Evolutionary conservation across 2,329 filamentous ascomycete genomes (phyloP), one percentile per base, ranked within the genome.

Genomic region (Xylariaceae sp.): DNA sequence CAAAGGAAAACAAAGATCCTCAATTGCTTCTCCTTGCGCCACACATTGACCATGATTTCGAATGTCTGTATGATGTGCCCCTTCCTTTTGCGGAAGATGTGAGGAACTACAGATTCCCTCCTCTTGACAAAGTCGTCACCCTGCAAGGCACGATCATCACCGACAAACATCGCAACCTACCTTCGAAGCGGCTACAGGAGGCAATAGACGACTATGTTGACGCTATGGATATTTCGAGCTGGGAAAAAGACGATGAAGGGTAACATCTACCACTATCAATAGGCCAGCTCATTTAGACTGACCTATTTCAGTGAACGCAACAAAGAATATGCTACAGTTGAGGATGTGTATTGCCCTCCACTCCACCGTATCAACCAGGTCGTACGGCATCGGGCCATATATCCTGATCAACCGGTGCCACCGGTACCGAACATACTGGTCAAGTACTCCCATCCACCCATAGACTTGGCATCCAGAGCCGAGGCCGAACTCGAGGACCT

Each of bases 131-230:
- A 47, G 85, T 97, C 19, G 69, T 95, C 45, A 96, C 90, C 0
- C 76, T 94, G n/a, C 89, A 83, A 9, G 91, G 91, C 1, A 86
- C 87, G 49, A 76, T 78, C 8, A 69, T 96, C 37, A 87, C 79
- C 9, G 82, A 91, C 53, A 90, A 89, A 79, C 56, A 98, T 51
- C 84, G 88, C 28, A 83, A 94, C 45, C 71, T 98, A 2, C 93
- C 93, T 0, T 83, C 72, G 9, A 74, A 86, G 2, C 79, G 87
- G 24, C 73, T 98, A 18, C 75, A 79, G 40, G 69, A 83, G 37
- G 85, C 89, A 1, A 97, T 98, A 90, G 85, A 83, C 60, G 81
- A 88, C 49, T 97, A 91, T 53, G 89, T 98, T 7, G 89, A 97
- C 60, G 81, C 79, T 7, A 95, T 98, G 91, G 90, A 96, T 55